Percentiles rank a stretch among this genome's conserved stretches.
Conservation (phyloP, 495 filamentous ascomycete genomes). For the Penicillium parvum region DNA sequence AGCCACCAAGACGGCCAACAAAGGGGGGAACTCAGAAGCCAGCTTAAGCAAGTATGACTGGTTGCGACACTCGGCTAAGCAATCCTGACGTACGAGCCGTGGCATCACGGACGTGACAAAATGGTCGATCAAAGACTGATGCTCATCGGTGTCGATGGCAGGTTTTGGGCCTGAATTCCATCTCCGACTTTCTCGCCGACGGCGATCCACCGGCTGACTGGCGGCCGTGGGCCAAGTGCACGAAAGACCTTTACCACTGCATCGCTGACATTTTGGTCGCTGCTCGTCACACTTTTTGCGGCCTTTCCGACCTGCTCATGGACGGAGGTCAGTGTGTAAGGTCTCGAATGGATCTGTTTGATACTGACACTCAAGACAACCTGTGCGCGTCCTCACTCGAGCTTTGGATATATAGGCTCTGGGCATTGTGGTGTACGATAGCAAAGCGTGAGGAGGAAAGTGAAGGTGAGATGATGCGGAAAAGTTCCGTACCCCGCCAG, state of each 20-base stretch:
- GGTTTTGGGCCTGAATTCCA: not conserved
- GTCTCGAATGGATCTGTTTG: too few species aligned
- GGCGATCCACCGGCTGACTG: not conserved
- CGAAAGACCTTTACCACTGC: conserved; percentile 5
- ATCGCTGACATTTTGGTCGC: conserved; percentile 8
- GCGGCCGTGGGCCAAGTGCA: conserved; percentile 12
- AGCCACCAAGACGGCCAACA: conserved; percentile 14
- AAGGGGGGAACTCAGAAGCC: conserved; percentile 10
- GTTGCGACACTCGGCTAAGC: conserved; percentile 4
- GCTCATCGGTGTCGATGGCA: conserved; percentile 8
- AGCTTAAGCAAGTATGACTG: conserved; percentile 11
- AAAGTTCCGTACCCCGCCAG: too few species aligned
- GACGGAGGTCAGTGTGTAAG: too few species aligned
- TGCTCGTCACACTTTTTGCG: conserved; percentile 18
- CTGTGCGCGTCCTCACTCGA: too few species aligned
- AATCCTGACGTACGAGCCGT: conserved; percentile 9
- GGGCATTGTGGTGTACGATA: too few species aligned
- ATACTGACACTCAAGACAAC: too few species aligned
- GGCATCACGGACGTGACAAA: conserved; percentile 7
- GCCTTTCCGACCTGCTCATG: conserved; percentile 13
- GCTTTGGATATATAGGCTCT: too few species aligned
- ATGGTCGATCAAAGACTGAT: conserved; percentile 10
- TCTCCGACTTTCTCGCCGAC: not conserved
- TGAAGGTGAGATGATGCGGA: too few species aligned
- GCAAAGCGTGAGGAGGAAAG: too few species aligned